Evolutionary conservation across 2,329 filamentous ascomycete species (phyloP), one percentile per base, ranked within the genome.

Genomic region (Mariannaea sp.): DNA sequence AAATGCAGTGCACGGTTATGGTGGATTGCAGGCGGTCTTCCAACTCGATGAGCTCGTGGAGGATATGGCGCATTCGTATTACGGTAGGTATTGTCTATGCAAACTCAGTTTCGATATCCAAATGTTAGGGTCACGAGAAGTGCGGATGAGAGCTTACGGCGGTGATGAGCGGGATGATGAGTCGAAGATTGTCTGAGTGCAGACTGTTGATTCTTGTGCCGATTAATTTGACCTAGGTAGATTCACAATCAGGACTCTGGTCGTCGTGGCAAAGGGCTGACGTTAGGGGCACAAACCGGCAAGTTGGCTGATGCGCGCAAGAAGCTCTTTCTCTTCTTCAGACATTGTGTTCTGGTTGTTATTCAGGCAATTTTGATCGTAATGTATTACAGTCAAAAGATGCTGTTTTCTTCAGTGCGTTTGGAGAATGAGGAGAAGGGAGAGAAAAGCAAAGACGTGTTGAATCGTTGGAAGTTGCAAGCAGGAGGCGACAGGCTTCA

Each of bases 181-280:
- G 46, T 58, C 39, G 64, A 48, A n/a, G 64, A 46, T 14, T 73
- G 56, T n/a, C 61, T 67, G 30, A 72, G 53, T 33, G 75, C 76
- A 27, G 76, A 69, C 59, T 82, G 79, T 58, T 86, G 81, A 58
- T 82, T 89, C 71, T 89, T 92, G 75, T 89, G 86, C 46, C 86
- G 84, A 69, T 92, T 92, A 68, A 94, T 93, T 72, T 89, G 87
- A 61, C 88, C 88, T 91, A 59, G n/a, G n/a, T n/a, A n/a, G 8
- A 32, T 19, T 36, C 36, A n/a, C 53, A 33, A 55, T 68, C 13
- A 41, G 20, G 47, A 73, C 58, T 65, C 40, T 50, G 49, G 35
- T 24, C 45, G 60, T 50, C 20, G 27, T 20, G 35, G 48, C 29
- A 56, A 50, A 45, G 9, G 35, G 43, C 47, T 56, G 24, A 32